phyloP scores from a whole-genome alignment of 176 grass and related monocot species.

The Chrysopogon serrulatus region DNA sequence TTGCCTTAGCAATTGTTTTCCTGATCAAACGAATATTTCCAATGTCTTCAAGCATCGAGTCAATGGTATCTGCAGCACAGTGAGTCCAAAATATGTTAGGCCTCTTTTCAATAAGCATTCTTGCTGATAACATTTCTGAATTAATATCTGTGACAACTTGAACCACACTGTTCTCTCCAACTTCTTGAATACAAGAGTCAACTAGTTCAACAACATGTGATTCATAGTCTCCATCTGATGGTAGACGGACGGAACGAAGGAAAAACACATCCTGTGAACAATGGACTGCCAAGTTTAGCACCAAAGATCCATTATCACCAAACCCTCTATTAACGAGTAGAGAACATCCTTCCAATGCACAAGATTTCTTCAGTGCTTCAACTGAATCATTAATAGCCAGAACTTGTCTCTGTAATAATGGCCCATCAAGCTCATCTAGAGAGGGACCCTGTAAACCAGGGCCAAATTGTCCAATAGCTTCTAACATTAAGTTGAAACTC shows the following conservation, averaged over 20 bases:
- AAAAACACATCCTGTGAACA: background rate
- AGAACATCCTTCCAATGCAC: constrained; percentile 9
- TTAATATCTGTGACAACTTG: background rate
- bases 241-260: background rate
- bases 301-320: background rate
- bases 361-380: background rate
- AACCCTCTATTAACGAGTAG: background rate
- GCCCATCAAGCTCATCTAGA: background rate
- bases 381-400: background rate
- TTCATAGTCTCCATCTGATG: background rate
- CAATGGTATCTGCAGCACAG: constrained; percentile 6
- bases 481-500: constrained; percentile 21
- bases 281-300: background rate
- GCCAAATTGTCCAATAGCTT: background rate
- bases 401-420: background rate
- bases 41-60: constrained; percentile 14
- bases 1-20: constrained; percentile 5
- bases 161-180: constrained; percentile 1
- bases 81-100: constrained; percentile 18
- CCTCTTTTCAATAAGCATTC: background rate
- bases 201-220: background rate
- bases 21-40: background rate
- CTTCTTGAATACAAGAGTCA: constrained; percentile 30
- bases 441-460: background rate
- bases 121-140: background rate